Conservation (phyloP, 176 grass and related monocot genomes). For the Elymus sibiricus region DNA sequence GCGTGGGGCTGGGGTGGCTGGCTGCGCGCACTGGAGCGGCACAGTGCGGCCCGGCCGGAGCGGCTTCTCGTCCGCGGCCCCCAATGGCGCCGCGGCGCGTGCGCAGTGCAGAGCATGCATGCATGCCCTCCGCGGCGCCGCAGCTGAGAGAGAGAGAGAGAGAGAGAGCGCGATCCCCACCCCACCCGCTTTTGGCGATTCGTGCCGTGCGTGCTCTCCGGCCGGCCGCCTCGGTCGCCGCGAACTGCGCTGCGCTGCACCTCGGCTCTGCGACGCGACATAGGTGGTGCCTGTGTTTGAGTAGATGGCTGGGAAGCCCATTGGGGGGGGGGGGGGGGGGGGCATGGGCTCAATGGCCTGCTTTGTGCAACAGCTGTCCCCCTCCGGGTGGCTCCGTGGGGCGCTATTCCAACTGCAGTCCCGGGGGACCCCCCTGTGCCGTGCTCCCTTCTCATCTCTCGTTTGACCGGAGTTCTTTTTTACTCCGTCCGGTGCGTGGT, state of each 20-base stretch:
- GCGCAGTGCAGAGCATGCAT: background rate
- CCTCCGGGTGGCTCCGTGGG: background rate
- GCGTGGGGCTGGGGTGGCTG: background rate
- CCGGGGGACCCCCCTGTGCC: background rate
- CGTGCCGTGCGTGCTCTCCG: background rate
- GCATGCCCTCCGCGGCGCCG: background rate
- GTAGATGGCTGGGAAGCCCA: no score
- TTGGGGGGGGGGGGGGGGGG: no score
- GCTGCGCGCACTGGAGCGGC: background rate
- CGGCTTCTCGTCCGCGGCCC: constrained; percentile 32
- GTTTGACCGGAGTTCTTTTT: background rate
- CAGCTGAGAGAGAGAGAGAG: no score
- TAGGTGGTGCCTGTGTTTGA: no score
- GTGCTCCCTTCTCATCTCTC: no score
- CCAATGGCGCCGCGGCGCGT: constrained; percentile 18
- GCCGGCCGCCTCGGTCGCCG: background rate
- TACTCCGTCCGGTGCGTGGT: no score
- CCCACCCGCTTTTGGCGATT: background rate
- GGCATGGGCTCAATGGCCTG: background rate
- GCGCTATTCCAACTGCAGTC: constrained; percentile 30
- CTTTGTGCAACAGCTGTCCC: background rate
- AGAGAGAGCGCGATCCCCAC: background rate
- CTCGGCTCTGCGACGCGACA: background rate
- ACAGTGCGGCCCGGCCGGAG: background rate
- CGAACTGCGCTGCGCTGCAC: background rate